A percentile compares a stretch with the other conserved stretches of the same genome.
Conservation (phyloP, 73 alveolate species). For the Effrenium voratum region DNA sequence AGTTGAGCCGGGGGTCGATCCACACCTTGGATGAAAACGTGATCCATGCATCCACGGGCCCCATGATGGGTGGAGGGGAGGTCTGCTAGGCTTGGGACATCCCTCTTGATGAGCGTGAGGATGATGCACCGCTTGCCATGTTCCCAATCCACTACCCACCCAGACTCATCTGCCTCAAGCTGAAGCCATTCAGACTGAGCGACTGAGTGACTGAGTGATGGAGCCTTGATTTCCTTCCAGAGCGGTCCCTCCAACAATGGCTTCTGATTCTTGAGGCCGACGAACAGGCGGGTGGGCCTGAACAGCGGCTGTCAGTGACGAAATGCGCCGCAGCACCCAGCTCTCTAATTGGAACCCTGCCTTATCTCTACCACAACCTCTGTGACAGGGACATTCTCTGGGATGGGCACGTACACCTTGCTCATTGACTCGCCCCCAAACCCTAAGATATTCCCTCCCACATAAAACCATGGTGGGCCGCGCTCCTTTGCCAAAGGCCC, state of each 20-base stretch:
- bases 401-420: constrained; percentile 71
- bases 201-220: background rate
- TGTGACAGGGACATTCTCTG: constrained; percentile 11
- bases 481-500: too few species aligned
- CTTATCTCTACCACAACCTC: constrained; percentile 77
- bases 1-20: constrained; percentile 65
- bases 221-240: constrained; percentile 68
- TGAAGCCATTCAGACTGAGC: background rate
- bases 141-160: constrained; percentile 73
- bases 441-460: too few species aligned
- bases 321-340: too few species aligned
- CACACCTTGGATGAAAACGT: constrained; percentile 61
- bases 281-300: constrained; percentile 18
- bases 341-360: too few species aligned
- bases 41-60: too few species aligned
- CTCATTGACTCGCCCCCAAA: too few species aligned
- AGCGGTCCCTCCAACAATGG: constrained; percentile 42
- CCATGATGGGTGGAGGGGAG: too few species aligned
- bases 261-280: constrained; percentile 20
- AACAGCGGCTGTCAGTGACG: too few species aligned
- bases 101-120: constrained; percentile 76
- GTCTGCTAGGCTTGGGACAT: too few species aligned
- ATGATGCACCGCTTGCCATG: constrained; percentile 61
- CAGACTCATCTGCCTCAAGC: constrained; percentile 68
- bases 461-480: too few species aligned